Conservation (phyloP, 148 eudicot species). For the Silene conica region DNA sequence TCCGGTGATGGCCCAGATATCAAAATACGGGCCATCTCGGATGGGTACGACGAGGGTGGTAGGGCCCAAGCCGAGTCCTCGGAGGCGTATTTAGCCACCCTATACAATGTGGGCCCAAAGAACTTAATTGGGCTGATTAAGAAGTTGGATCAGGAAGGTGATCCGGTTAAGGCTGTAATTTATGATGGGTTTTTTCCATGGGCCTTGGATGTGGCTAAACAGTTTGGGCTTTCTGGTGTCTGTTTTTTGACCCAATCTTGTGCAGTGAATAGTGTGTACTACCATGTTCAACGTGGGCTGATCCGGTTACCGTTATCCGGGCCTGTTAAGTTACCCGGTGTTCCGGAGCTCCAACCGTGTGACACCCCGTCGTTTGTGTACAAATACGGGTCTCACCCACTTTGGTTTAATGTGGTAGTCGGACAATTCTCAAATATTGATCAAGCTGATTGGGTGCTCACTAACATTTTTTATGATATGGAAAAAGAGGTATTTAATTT, state of each 20-base stretch:
- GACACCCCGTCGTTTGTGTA: constrained; percentile 38
- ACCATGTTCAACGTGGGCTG: constrained; percentile 44
- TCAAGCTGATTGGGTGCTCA: constrained; percentile 40
- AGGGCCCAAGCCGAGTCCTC: constrained; percentile 25
- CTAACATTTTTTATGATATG: constrained; percentile 39
- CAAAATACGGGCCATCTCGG: constrained; percentile 36
- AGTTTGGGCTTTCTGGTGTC: constrained; percentile 37
- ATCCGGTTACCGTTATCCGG: constrained; percentile 29
- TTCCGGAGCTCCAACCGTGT: constrained; percentile 29
- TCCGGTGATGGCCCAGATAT: constrained; percentile 22
- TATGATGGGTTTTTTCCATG: constrained; percentile 56
- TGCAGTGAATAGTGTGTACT: constrained; percentile 50
- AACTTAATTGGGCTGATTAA: constrained; percentile 32
- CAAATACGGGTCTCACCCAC: constrained; percentile 32
- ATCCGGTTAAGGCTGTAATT: constrained; percentile 36
- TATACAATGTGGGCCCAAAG: constrained; percentile 29
- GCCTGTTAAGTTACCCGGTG: constrained; percentile 35
- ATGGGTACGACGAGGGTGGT: constrained; percentile 51
- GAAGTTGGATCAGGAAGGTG: constrained; percentile 19
- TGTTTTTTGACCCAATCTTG: constrained; percentile 54
- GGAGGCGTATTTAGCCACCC: constrained; percentile 27
- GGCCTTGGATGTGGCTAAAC: constrained; percentile 48
- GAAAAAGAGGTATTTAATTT: constrained; percentile 37
- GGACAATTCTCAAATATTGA: constrained; percentile 41
- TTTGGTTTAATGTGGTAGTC: constrained; percentile 24